Base-by-base conservation (phyloP, 192 early-diverging fungal species). In the Umbelopsis ramanniana region DNA sequence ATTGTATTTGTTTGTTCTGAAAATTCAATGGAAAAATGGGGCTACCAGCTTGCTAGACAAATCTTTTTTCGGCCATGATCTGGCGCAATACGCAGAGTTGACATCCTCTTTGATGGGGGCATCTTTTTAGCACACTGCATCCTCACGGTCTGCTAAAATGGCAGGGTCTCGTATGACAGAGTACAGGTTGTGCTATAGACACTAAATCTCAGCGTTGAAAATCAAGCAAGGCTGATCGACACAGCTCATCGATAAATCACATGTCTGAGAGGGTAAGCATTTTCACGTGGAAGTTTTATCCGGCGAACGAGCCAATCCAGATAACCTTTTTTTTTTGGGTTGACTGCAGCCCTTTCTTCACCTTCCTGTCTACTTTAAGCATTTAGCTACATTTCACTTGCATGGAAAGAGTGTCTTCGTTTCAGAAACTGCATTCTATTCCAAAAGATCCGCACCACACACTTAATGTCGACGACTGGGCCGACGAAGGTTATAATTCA, bases 401-500 rank as follows among this genome's bases (percentile, higher is more conserved):
- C 33, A 63, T 63, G 57, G 57, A 63, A 63, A 29, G 57, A 63
- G 57, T 63, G 57, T 63, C 57, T 37, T 63, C 57, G 23, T 22
- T 33, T 63, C 57, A 63, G 57, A 63, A 63, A 63, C 33, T 63
- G 29, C 57, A 63, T 35, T 63, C 57, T 37, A 11, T 14, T 35
- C 17, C 57, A 63, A 63, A 63, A 37, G 57, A 63, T 11, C 57
- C 33, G 26, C 57, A 63, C 29, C 57, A 63, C 17, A 63, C 57
- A 0, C 19, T 63, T 29, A 63, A 63, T 63, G 57, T 63, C 57
- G 57, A 63, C 57, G 57, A 63, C 33, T 63, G 57, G 57, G 57
- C 72, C 52, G 76, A 77, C 46, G 76, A 77, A 66, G 76, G 76
- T 15, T 77, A 77, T 50, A 40, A 63, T 46, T 70, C 76, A 23